Evolutionary conservation across 2,329 filamentous ascomycete species (phyloP), one percentile per base, ranked within the genome.

Genomic region (Domatiomyces catenatus): DNA sequence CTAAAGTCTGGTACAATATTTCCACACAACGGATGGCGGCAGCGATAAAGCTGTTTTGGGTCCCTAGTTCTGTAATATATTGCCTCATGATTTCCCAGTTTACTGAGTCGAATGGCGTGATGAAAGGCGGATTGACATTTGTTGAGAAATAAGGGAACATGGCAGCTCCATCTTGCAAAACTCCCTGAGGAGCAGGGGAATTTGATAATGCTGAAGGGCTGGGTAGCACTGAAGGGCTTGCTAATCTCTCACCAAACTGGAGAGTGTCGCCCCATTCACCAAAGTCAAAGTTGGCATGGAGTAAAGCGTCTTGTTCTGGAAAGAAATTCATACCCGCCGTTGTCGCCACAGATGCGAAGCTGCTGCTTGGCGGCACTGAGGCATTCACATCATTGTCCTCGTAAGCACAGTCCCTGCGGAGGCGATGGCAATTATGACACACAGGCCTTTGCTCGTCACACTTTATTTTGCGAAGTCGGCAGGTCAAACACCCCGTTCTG

Each of bases 401-500:
- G 42, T 46, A 44, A n/a, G 18, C 36, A 45, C 28, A 52, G 46
- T 36, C 46, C 47, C 44, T 50, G 28, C 28, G 28, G 28, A 32
- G 7, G 28, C 28, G 28, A 5, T 7, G 12, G 7, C 28, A 32
- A 44, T 49, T 49, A 12, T n/a, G 47, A 32, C 52, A 51, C 19
- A 42, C 47, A 5, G 52, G 49, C 44, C 28, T 48, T 20, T 51
- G 46, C 36, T 54, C 52, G 20, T 44, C 46, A 18, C 52, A 54
- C 45, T 54, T 54, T 5, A 54, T 50, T 47, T 51, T 54, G 42
- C 49, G 42, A 10, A 43, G 32, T 12, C 49, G 46, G 42, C 52
- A 54, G 6, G 52, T 54, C 43, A 51, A 26, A 49, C 52, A 54
- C 17, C 52, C 52, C 17, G 48, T 44, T 18, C 42, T 44, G 28